These are phyloP conservation scores for Pichia sp. DNA, from an alignment of 1,139 yeast genomes.

Conservation along the genomic window DNA sequence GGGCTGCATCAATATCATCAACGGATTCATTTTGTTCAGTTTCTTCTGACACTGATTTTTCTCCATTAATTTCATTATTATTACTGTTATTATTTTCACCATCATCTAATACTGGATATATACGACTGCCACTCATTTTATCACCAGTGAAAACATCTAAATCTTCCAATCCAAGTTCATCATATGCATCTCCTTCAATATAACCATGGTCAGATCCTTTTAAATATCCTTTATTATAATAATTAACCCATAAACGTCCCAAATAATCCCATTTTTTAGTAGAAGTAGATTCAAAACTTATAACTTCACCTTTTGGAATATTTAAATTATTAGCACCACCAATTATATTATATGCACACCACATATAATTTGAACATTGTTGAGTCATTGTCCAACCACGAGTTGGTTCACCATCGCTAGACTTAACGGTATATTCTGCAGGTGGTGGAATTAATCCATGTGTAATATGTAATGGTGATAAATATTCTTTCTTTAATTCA, in stretches of 20 bases:
- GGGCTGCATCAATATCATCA: background rate
- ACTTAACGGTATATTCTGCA: slow-evolving; percentile 31
- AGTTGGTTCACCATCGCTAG: slow-evolving; percentile 38
- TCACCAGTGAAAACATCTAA: slow-evolving; percentile 12
- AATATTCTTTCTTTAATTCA: slow-evolving; percentile 34
- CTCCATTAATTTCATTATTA: no score
- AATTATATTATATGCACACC: slow-evolving; percentile 54
- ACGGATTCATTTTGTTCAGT: slow-evolving; percentile 9
- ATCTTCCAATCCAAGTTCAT: slow-evolving; percentile 26
- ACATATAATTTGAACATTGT: slow-evolving; percentile 47
- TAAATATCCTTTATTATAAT: slow-evolving; percentile 21
- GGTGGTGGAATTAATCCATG: slow-evolving; percentile 57
- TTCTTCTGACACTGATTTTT: no score
- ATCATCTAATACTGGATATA: background rate
- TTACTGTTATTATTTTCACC: no score
- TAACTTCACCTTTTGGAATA: slow-evolving; percentile 26
- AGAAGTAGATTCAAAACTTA: slow-evolving; percentile 19
- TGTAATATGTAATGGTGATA: slow-evolving; percentile 41
- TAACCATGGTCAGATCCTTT: slow-evolving; percentile 24
- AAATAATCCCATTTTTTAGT: slow-evolving; percentile 24
- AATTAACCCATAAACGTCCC: slow-evolving; percentile 30
- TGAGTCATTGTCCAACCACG: slow-evolving; percentile 54
- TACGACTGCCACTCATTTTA: background rate
- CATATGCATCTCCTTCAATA: slow-evolving; percentile 27
- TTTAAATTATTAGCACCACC: slow-evolving; percentile 30